phyloP scores from a whole-genome alignment of 257 asterid genomes.

The Lycium ferocissimum region DNA sequence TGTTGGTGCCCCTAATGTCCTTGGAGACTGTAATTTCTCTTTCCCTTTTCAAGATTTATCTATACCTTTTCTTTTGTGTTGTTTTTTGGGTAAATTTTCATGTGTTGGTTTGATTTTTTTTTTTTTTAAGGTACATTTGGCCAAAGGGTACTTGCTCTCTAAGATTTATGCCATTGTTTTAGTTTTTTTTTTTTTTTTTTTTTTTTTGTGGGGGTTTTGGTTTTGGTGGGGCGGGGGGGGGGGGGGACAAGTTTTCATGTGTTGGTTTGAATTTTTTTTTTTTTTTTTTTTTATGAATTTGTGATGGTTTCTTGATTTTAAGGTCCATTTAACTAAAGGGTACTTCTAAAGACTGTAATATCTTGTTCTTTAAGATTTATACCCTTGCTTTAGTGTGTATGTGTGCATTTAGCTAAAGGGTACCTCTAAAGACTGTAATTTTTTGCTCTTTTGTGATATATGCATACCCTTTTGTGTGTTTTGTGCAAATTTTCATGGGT shows the following conservation, averaged over 20 bases:
- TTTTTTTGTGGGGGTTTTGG: not conserved
- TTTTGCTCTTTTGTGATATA: too few species aligned
- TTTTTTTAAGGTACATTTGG: too few species aligned
- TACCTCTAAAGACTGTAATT: too few species aligned
- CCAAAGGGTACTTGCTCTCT: not conserved
- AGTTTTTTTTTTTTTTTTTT: not conserved
- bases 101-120: too few species aligned
- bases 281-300: not conserved
- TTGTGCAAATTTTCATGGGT: not conserved
- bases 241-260: too few species aligned
- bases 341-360: conserved; percentile 35
- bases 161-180: not conserved
- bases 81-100: not conserved
- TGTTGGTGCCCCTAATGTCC: conserved; percentile 59
- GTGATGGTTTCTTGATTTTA: too few species aligned
- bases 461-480: too few species aligned
- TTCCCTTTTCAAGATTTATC: not conserved
- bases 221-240: too few species aligned
- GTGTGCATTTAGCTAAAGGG: not conserved
- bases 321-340: conserved; percentile 59
- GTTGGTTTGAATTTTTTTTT: too few species aligned
- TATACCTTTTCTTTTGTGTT: not conserved
- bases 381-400: not conserved
- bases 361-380: not conserved
- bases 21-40: conserved; percentile 69